Evolutionary conservation across 1,284 basidiomycete genomes (phyloP), one percentile per base, ranked within the genome.

Genomic region (Xerocomus minutiporus): DNA sequence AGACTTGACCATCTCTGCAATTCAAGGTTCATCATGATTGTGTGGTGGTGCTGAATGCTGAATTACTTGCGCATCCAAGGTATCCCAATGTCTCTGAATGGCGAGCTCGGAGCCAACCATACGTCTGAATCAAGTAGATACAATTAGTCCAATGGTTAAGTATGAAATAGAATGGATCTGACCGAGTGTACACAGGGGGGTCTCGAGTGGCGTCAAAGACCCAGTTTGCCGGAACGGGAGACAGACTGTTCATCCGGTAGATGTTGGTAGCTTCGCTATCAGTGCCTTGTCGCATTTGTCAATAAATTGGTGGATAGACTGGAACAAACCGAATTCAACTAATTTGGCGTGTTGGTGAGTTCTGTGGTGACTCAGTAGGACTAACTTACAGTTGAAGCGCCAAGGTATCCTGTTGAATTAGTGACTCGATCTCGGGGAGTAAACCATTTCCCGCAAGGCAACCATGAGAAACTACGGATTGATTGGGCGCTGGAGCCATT

Each of bases 21-120:
- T 20, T 3, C 46, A 39, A 39, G 1, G 31, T 39, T 15, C 2
- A 28, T 34, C 31, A 41, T 40, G 29, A 25, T 42, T 20, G 15
- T 26, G 9, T 32, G 11, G 20, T 5, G 8, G 12, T 8, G 8
- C 1, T 17, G 4, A 46, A 26, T 3, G 38, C 2, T 39, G 11
- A 17, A 13, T 8, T 8, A 59, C 59, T 59, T 44, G n/a, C 56
- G 52, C 59, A 38, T 60, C 59, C 41, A 34, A 53, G 5, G 39
- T 5, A 20, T 61, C 38, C 59, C 57, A 61, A 38, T 48, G 5
- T 36, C 13, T 51, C 17, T 61, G 61, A 46, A 62, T 43, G 12
- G 25, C 2, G 43, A 54, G 50, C 25, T 62, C 62, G 29, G 61
- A 64, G 28, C 62, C 60, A 20, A 62, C 44, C 43, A 64, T 23